These are phyloP conservation scores for Linaria vulgaris DNA, from an alignment of 257 asterid species.

Conservation along the genomic window DNA sequence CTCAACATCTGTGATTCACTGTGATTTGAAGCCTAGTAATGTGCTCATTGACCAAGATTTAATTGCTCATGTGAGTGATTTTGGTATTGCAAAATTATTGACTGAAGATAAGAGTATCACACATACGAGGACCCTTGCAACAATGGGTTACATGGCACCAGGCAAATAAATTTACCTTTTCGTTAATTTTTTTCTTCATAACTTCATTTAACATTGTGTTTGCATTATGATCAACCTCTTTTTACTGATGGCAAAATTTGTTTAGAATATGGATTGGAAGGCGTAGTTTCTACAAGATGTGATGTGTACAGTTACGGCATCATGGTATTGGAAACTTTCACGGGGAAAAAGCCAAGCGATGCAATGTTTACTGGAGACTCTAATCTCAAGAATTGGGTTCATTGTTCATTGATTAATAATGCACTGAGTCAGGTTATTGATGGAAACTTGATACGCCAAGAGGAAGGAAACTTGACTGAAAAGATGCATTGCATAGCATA, in stretches of 20 bases:
- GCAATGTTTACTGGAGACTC: constrained; percentile 27
- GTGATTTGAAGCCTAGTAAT: constrained; percentile 39
- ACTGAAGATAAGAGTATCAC: constrained; percentile 24
- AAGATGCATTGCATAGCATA: constrained; percentile 18
- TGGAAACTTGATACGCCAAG: constrained; percentile 20
- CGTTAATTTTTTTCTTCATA: not conserved
- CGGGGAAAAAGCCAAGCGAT: constrained; percentile 25
- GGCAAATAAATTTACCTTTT: constrained; percentile 14
- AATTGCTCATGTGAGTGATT: constrained; percentile 37
- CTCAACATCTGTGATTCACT: constrained; percentile 30
- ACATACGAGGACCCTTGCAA: constrained; percentile 36
- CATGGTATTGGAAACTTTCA: constrained; percentile 34
- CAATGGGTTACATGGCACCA: constrained; percentile 37
- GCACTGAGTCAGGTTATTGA: constrained; percentile 26
- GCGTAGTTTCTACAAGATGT: constrained; percentile 28
- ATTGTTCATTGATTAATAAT: constrained; percentile 3
- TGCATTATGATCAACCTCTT: not conserved
- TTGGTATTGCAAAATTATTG: constrained; percentile 34
- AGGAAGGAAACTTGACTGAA: constrained; percentile 22
- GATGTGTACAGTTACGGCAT: constrained; percentile 36
- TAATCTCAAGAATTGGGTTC: constrained; percentile 26
- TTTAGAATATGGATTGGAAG: constrained; percentile 35
- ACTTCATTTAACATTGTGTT: not conserved
- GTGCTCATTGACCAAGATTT: constrained; percentile 33
- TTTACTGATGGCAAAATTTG: not conserved